phyloP scores from a whole-genome alignment of 148 eudicot species.

The Pharnaceum exiguum region DNA sequence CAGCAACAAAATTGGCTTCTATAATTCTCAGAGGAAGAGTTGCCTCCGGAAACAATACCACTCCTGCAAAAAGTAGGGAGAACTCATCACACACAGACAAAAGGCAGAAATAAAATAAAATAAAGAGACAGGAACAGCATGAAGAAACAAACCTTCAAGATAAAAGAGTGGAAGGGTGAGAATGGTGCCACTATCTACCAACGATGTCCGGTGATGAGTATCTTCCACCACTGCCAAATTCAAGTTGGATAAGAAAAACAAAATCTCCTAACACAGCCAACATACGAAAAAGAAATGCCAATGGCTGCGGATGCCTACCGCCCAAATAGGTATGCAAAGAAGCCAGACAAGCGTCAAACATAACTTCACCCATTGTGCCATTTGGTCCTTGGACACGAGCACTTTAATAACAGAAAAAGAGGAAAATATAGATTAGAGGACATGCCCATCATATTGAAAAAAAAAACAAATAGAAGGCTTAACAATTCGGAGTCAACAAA shows the following conservation, averaged over 20 bases:
- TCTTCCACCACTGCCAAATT: constrained; percentile 79
- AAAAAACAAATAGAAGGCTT: no score
- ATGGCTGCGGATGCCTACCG: constrained; percentile 43
- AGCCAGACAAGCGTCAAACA: constrained; percentile 62
- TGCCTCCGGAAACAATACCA: constrained; percentile 89
- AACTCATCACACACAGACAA: not conserved
- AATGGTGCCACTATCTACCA: constrained; percentile 73
- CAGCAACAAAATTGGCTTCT: constrained; percentile 57
- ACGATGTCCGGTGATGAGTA: constrained; percentile 64
- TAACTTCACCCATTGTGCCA: constrained; percentile 27
- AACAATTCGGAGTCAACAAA: no score
- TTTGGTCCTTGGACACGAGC: constrained; percentile 31
- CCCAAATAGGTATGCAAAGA: constrained; percentile 91
- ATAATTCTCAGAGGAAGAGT: constrained; percentile 87
- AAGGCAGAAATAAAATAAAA: not conserved
- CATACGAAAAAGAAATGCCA: not conserved
- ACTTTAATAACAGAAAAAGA: constrained; percentile 29
- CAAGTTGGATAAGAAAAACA: constrained; percentile 15
- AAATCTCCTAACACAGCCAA: not conserved
- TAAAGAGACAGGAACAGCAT: not conserved
- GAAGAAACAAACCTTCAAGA: constrained; percentile 60
- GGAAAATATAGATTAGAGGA: constrained; percentile 12
- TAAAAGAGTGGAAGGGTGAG: constrained; percentile 66
- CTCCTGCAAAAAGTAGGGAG: constrained; percentile 41
- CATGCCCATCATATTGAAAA: no score